Evolutionary conservation across 305 asterid genomes (phyloP), one percentile per base, ranked within the genome.

Genomic region (Rubia balearica): DNA sequence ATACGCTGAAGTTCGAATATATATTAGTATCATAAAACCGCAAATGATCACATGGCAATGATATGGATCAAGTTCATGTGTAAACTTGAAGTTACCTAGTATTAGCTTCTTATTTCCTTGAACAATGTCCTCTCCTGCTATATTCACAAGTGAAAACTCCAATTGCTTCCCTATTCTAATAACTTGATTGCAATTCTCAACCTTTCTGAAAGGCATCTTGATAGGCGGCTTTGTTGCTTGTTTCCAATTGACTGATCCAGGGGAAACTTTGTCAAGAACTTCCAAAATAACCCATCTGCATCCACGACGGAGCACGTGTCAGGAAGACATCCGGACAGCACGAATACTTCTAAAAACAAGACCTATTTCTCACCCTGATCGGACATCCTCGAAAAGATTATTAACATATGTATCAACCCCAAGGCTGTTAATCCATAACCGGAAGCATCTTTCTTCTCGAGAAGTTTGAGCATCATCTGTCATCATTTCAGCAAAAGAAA

Each of bases 71-170:
- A 57, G 49, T 19, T 53, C 49, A 61, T 5, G 33, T 48, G 27
- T 22, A 62, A 76, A 68, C 7, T 21, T 73, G 66, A 67, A 76
- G 74, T 71, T 76, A 89, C 98, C 96, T 79, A 92, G 76, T 75
- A 92, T 84, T 72, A 92, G 96, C 88, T 93, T 91, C 88, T 93
- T 93, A 83, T 93, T 93, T 84, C 98, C 98, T 81, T 93, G 97
- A 71, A 93, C 95, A 49, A 93, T 82, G 78, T 91, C 98, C 74
- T 89, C 88, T 80, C 98, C 98, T 53, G 96, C 98, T 16, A 93
- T 91, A 82, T 91, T 93, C 61, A 93, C 98, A 21, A 93, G 96
- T 51, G 98, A 91, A 81, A 93, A 88, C 75, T 89, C 88, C 76
- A 93, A 80, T 53, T 85, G 87, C 81, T 91, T 91, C 76, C 97